Evolutionary conservation across 2,329 filamentous ascomycete genomes (phyloP).

Genomic region (Curvularia verruculosa): DNA sequence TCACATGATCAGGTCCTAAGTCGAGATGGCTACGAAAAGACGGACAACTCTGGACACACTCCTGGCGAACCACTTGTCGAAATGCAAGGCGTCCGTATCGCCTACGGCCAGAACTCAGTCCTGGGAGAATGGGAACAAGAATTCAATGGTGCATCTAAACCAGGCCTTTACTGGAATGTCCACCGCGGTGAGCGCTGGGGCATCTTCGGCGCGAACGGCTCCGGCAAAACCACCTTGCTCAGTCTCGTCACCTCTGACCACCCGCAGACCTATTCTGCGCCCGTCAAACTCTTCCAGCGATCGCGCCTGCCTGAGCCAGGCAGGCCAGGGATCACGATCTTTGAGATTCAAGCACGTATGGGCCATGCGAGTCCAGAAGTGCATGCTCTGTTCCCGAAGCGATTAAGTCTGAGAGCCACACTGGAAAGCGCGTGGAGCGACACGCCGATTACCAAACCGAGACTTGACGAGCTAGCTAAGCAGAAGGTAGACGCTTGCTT

Average conservation of each 20-base stretch:
- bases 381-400: slow-evolving; percentile 86
- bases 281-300: slow-evolving; percentile 83
- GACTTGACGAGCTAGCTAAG: slow-evolving; percentile 63
- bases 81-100: slow-evolving; percentile 83
- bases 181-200: slow-evolving; percentile 86
- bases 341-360: slow-evolving; percentile 87
- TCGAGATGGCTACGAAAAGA: slow-evolving; percentile 39
- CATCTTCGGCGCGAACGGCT: slow-evolving; percentile 91
- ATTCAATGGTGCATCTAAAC: slow-evolving; percentile 55
- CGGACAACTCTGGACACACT: slow-evolving; percentile 21
- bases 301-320: slow-evolving; percentile 78
- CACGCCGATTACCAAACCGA: slow-evolving; percentile 76
- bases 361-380: slow-evolving; percentile 95
- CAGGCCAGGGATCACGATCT: slow-evolving; percentile 79
- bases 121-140: slow-evolving; percentile 80
- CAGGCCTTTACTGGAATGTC: slow-evolving; percentile 83
- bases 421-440: slow-evolving; percentile 90
- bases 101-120: slow-evolving; percentile 77
- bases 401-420: slow-evolving; percentile 72
- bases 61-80: slow-evolving; percentile 77
- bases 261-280: slow-evolving; percentile 88
- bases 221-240: slow-evolving; percentile 92
- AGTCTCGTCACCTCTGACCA: slow-evolving; percentile 95
- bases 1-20: slow-evolving; percentile 23
- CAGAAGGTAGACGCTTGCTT: slow-evolving; percentile 72